Base-by-base conservation (phyloP, 2,329 filamentous ascomycete species). In the Calonectria multiphialidica region DNA sequence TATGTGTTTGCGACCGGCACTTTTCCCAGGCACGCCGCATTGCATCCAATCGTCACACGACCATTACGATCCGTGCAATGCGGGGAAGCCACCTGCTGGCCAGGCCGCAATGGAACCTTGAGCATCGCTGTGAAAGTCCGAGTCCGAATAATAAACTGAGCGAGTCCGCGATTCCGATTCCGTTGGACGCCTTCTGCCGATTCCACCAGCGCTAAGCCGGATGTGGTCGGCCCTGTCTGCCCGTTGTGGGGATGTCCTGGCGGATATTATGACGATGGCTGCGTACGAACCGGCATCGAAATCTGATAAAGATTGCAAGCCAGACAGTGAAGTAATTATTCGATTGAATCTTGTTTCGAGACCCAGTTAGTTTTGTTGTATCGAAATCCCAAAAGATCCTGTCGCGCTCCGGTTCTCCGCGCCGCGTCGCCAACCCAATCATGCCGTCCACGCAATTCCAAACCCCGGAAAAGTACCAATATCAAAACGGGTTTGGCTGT, bases 81-180 rank as follows among this genome's bases (percentile, higher is more conserved):
- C 57, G 57, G 57, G 57, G 57, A 62, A 45, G 40, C 37, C 13
- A 33, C 9, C 23, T 16, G 57, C n/a, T 62, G 16, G 40, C 15
- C 30, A 18, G 25, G 6, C 28, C 40, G 18, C 9, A n/a, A 35
- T 53, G 35, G n/a, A 30, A 25, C 25, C 25, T 5, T 25, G 13
- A 12, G 6, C 45, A 2, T 61, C 23, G 33, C n/a, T n/a, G 10
- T 16, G 57, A 12, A 28, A 21, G 40, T 45, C 65, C 55, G 66
- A 68, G 47, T 68, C 66, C 66, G 55, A 68, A 8, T 44, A 21
- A 15, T 10, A 23, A 33, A 30, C 3, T 10, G 5, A 47, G 66
- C 25, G n/a, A 44, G 66, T 62, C 42, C 47, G 37, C 25, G 66
- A 68, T 68, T 68, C 66, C 66, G 66, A 68, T 68, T 68, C 66